Conservation (phyloP, 129 eudicot genomes). For the Pseudognaphalium luteoalbum region DNA sequence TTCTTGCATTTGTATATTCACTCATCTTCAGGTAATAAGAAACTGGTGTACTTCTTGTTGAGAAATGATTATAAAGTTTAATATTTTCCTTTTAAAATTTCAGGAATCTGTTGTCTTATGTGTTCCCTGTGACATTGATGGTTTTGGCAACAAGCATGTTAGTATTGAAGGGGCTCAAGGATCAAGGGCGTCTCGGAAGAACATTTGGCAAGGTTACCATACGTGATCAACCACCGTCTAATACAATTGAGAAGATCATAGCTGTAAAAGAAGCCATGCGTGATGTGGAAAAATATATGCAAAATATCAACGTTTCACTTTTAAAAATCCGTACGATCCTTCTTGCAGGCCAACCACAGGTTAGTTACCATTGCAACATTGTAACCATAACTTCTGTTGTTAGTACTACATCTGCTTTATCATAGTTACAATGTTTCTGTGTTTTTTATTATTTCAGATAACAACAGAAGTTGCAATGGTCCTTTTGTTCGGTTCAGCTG, state of each 20-base stretch:
- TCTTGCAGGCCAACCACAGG: conserved; percentile 98
- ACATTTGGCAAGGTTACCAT: conserved; percentile 80
- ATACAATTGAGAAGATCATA: conserved; percentile 90
- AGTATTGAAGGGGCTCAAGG: conserved; percentile 79
- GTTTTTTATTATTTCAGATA: conserved; percentile 43
- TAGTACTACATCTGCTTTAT: background rate
- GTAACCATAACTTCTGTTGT: too few relatives aligned
- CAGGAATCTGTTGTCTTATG: conserved; percentile 75
- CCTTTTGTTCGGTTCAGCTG: conserved; percentile 56
- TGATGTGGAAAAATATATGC: conserved; percentile 78
- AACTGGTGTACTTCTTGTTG: background rate
- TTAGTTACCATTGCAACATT: too few relatives aligned
- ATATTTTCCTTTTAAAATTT: conserved; percentile 9
- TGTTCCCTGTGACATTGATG: conserved; percentile 66
- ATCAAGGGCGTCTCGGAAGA: conserved; percentile 93
- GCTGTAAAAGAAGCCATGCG: conserved; percentile 92
- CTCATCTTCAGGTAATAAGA: conserved; percentile 65
- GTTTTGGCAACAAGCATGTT: conserved; percentile 74
- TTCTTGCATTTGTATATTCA: conserved; percentile 70
- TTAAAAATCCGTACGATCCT: conserved; percentile 76
- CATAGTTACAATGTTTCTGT: background rate
- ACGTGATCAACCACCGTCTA: conserved; percentile 95
- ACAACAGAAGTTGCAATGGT: conserved; percentile 88
- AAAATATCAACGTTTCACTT: conserved; percentile 70
- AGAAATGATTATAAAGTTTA: background rate